These are phyloP conservation scores for Fraxinus nigra DNA, from an alignment of 305 asterid genomes.

Conservation along the genomic window DNA sequence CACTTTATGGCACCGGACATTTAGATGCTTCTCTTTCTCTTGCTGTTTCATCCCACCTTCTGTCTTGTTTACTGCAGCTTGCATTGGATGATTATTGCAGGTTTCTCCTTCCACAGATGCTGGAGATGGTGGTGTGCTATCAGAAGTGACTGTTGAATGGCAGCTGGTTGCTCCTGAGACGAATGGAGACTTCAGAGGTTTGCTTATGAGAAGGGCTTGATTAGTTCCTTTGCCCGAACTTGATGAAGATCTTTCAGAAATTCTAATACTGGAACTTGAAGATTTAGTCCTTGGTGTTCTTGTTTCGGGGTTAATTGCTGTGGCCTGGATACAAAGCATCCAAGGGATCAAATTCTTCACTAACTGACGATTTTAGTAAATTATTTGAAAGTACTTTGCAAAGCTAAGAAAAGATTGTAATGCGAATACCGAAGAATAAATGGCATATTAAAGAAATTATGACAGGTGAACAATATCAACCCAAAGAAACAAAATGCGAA, in stretches of 20 bases:
- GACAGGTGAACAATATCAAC: background rate
- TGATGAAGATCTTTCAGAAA: slow-evolving; percentile 23
- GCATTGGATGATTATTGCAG: slow-evolving; percentile 12
- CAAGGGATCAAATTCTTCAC: background rate
- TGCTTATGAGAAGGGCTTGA: slow-evolving; percentile 12
- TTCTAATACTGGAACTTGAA: slow-evolving; percentile 24
- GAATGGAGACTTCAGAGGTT: slow-evolving; percentile 12
- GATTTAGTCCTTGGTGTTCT: slow-evolving; percentile 30
- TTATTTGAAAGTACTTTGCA: background rate
- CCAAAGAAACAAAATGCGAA: background rate
- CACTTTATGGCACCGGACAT: slow-evolving; percentile 24
- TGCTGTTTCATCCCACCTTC: slow-evolving; percentile 24
- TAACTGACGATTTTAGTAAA: background rate
- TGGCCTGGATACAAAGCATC: slow-evolving; percentile 27
- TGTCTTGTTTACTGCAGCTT: slow-evolving; percentile 13
- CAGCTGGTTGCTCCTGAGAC: slow-evolving; percentile 40
- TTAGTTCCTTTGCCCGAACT: slow-evolving; percentile 20
- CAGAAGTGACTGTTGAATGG: slow-evolving; percentile 41
- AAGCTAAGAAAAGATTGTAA: background rate
- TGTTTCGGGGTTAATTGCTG: slow-evolving; percentile 28
- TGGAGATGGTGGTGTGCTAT: slow-evolving; percentile 41
- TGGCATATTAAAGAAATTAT: background rate
- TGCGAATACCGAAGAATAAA: background rate
- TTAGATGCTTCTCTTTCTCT: slow-evolving; percentile 23
- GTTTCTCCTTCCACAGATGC: slow-evolving; percentile 22